Base-by-base conservation (phyloP, 2,329 filamentous ascomycete genomes). In the Aspergillus sp. region DNA sequence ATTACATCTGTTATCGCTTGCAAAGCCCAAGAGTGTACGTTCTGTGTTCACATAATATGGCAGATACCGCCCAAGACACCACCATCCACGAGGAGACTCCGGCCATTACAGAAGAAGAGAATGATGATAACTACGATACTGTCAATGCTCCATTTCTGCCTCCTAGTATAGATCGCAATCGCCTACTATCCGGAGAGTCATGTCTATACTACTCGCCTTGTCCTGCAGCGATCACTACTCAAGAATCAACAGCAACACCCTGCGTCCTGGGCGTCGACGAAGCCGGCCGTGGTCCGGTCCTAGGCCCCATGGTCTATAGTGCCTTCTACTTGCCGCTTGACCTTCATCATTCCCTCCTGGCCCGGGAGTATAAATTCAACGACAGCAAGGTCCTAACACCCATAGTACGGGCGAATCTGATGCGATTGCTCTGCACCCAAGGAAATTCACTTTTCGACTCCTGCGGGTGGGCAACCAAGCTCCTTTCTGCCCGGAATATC, bases 381-480 rank as follows among this genome's bases (percentile, higher is more conserved):
- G 91, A 97, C 74, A 94, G 86, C 65, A 97, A 97, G 72, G 87
- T 89, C 4, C 80, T 97, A 35, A 94, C 86, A 0, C 80, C 90
- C 0, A 72, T 76, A n/a, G 81, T 91, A 34, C 88, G 91, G 53
- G 83, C 86, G 9, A 68, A 75, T 6, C 79, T 97, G 30, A 82
- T 84, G 80, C 71, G 74, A 49, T 75, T 76, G 2, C 79, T 96
- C 41, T 94, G 88, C 73, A 85, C 81, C 0, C 65, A 78, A 0
- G 73, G 65, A 10, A 73, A 78, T 6, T 74, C 81, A 47, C 73
- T 86, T 2, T 73, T 77, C 59, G 62, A 72, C 12, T 74, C 77
- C 3, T 93, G 86, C 63, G 93, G 91, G 29, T 97, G 88, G 86
- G 90, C 90, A 4, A 82, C 86, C 5, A 78, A 83, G 26, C 75